phyloP scores from a whole-genome alignment of 495 filamentous ascomycete genomes.

The Neurospora sublineolata region DNA sequence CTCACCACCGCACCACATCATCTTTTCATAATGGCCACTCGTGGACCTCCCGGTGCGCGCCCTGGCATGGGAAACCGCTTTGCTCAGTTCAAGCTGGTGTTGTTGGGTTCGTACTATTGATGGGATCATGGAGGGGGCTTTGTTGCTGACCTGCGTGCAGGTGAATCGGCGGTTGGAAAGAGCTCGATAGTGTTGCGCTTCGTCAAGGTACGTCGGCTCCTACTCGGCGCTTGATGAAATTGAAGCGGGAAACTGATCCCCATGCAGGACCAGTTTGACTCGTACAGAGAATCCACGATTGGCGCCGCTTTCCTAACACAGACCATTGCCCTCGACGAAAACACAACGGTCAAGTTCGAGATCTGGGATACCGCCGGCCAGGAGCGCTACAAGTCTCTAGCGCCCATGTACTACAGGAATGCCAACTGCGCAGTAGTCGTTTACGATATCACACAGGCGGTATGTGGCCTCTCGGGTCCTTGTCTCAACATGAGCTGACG shows the following conservation, averaged over 20 bases:
- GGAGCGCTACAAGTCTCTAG: constrained; percentile 95
- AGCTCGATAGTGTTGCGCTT: constrained; percentile 96
- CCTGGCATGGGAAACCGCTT: constrained; percentile 58
- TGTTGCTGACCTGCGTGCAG: constrained; percentile 42
- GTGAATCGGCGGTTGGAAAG: constrained; percentile 98
- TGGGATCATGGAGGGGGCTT: constrained; percentile 5
- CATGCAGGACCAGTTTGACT: constrained; percentile 93
- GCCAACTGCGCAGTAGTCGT: constrained; percentile 98
- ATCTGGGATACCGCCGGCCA: constrained; percentile 99
- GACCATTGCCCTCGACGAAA: constrained; percentile 94
- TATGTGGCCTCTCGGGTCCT: constrained; percentile 34
- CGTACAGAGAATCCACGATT: constrained; percentile 97
- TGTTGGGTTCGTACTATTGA: constrained; percentile 52
- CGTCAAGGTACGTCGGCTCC: constrained; percentile 61
- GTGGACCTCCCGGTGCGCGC: constrained; percentile 64
- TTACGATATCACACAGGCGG: constrained; percentile 98
- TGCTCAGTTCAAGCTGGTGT: constrained; percentile 97
- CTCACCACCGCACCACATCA: constrained; percentile 7
- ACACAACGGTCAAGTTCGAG: constrained; percentile 97
- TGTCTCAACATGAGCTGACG: constrained; percentile 3
- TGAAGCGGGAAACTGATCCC: constrained; percentile 7
- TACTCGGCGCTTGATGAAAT: neutral
- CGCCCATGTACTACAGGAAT: constrained; percentile 98
- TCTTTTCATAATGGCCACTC: constrained; percentile 56
- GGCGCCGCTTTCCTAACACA: constrained; percentile 98